Evolutionary conservation across 1,139 yeast species (phyloP).

Genomic region (Geotrichum carabidarum): DNA sequence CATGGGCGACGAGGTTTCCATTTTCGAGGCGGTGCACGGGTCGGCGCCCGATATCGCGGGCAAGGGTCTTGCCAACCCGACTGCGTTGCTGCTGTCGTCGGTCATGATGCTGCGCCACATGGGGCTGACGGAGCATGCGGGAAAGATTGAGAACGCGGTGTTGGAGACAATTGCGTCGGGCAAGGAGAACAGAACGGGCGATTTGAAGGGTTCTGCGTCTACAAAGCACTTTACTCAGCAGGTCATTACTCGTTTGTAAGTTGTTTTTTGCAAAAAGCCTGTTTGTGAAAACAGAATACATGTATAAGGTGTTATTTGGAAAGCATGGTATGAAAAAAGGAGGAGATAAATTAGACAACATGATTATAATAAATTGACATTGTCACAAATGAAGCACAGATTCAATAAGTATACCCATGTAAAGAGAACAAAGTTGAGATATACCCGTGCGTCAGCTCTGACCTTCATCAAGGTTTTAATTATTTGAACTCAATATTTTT

Average conservation of each 20-base stretch:
- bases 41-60: constrained; percentile 96
- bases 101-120: constrained; percentile 90
- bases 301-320: neutral
- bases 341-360: neutral
- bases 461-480: too few species aligned
- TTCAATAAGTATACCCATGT: too few species aligned
- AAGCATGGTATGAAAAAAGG: neutral
- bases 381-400: neutral
- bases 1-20: constrained; percentile 96
- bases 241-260: constrained; percentile 44
- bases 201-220: constrained; percentile 87
- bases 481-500: too few species aligned
- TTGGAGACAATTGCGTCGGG: constrained; percentile 48
- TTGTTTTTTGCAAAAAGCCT: neutral
- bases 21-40: constrained; percentile 98
- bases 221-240: constrained; percentile 85
- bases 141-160: constrained; percentile 70
- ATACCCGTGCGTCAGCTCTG: too few species aligned
- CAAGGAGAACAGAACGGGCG: constrained; percentile 89
- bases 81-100: constrained; percentile 91
- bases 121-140: constrained; percentile 79
- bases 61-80: constrained; percentile 93
- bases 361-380: neutral
- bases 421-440: neutral
- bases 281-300: too few species aligned